These are phyloP conservation scores for Crocinoboletus sp. DNA, from an alignment of 1,284 basidiomycete species.

Conservation along the genomic window DNA sequence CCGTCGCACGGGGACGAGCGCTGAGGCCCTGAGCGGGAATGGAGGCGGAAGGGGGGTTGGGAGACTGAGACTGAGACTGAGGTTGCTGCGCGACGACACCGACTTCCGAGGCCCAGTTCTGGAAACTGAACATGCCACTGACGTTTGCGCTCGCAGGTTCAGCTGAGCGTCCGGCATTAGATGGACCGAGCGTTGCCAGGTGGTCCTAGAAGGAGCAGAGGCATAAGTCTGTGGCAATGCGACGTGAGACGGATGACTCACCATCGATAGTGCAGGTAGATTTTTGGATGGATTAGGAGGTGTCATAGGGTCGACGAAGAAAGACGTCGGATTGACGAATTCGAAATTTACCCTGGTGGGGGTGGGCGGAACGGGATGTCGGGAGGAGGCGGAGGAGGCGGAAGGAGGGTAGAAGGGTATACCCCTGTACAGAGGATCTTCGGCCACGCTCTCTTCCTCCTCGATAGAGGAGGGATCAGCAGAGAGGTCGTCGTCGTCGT, in stretches of 20 bases:
- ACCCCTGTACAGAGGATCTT: slow-evolving; percentile 30
- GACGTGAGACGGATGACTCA: slow-evolving; percentile 9
- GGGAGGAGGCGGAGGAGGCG: slow-evolving; percentile 5
- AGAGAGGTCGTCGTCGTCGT: slow-evolving; percentile 8
- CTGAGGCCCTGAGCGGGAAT: slow-evolving; percentile 13
- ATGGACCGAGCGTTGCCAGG: slow-evolving; percentile 25
- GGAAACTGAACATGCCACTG: slow-evolving; percentile 21
- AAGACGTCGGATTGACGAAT: slow-evolving; percentile 27
- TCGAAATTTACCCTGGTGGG: slow-evolving; percentile 24
- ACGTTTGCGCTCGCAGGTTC: slow-evolving; percentile 15
- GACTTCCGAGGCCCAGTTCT: slow-evolving; percentile 31
- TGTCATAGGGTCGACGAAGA: slow-evolving; percentile 18
- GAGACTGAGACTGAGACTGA: slow-evolving; percentile 10
- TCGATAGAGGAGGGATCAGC: slow-evolving; percentile 20
- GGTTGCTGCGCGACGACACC: slow-evolving; percentile 22
- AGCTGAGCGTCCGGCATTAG: slow-evolving; percentile 20
- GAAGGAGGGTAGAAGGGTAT: slow-evolving; percentile 29
- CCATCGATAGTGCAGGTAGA: slow-evolving; percentile 31
- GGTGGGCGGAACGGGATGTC: slow-evolving; percentile 21
- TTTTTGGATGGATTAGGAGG: slow-evolving; percentile 27
- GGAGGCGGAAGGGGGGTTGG: slow-evolving; percentile 9
- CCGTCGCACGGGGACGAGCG: slow-evolving; percentile 25
- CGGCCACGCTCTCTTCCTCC: slow-evolving; percentile 30
- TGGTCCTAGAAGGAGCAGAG: slow-evolving; percentile 19
- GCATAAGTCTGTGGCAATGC: slow-evolving; percentile 7